phyloP scores from a whole-genome alignment of 1,284 basidiomycete genomes.

The Bjerkandera adusta region DNA sequence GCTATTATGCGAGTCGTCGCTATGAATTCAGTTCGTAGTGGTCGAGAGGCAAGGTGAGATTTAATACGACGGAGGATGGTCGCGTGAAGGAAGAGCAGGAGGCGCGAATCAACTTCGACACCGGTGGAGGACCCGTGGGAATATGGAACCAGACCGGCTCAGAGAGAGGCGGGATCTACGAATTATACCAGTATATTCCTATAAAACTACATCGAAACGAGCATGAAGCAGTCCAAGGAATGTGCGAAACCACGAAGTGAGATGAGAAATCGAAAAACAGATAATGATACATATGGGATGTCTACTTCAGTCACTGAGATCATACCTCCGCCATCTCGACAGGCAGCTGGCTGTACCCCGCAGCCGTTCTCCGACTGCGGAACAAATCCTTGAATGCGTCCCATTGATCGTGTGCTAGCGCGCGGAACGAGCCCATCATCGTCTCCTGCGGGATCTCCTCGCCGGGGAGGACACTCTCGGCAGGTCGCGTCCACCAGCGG shows the following conservation, averaged over 20 bases:
- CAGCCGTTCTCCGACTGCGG: slow-evolving; percentile 35
- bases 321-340: slow-evolving; percentile 54
- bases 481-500: slow-evolving; percentile 81
- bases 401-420: slow-evolving; percentile 38
- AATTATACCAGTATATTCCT: no score
- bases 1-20: no score
- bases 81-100: no score
- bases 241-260: neutral
- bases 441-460: slow-evolving; percentile 40
- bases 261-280: neutral
- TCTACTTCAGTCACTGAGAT: neutral
- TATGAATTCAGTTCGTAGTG: no score
- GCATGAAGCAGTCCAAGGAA: neutral
- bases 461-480: slow-evolving; percentile 65
- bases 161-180: no score
- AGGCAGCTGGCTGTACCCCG: slow-evolving; percentile 68
- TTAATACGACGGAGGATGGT: no score
- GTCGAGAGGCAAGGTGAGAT: no score
- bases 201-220: no score
- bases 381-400: slow-evolving; percentile 43
- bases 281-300: neutral
- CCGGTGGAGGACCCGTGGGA: no score
- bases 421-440: slow-evolving; percentile 45
- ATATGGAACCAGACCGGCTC: no score
- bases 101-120: no score